Evolutionary conservation across 306 rosid genomes (phyloP).

Genomic region (Cajanus cajan): DNA sequence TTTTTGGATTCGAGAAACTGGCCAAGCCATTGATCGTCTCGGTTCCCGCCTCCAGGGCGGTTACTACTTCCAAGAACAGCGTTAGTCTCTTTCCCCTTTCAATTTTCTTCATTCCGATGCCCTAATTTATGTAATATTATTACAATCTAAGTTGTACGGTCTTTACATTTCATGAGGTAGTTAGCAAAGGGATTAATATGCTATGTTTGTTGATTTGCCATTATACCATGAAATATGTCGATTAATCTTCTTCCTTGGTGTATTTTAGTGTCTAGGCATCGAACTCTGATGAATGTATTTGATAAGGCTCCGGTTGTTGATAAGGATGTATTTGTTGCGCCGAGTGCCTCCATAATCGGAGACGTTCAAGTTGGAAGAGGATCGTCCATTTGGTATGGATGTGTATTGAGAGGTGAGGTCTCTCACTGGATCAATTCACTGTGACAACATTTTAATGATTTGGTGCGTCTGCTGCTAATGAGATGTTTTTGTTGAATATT

Average conservation of each 20-base stretch:
- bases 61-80: conserved; percentile 75
- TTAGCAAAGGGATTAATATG: neutral
- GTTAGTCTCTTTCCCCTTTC: conserved; percentile 36
- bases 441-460: neutral
- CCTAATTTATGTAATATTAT: neutral
- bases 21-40: conserved; percentile 84
- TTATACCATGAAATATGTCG: neutral
- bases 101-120: neutral
- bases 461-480: neutral
- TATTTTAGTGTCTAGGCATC: conserved; percentile 83
- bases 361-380: conserved; percentile 82
- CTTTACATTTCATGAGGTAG: neutral
- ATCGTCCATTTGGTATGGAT: conserved; percentile 95
- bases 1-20: conserved; percentile 81
- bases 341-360: conserved; percentile 86
- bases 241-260: neutral
- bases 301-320: conserved; percentile 85
- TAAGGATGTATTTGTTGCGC: conserved; percentile 89
- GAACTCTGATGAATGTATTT: conserved; percentile 86
- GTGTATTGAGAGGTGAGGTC: conserved; percentile 84
- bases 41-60: conserved; percentile 79
- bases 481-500: neutral
- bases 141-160: neutral
- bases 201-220: too few relatives aligned
- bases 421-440: neutral